A percentile compares a stretch with the other conserved stretches of the same genome.
Evolutionary conservation across 345 rosid genomes (phyloP).

Genomic region (Kandelia obovata): DNA sequence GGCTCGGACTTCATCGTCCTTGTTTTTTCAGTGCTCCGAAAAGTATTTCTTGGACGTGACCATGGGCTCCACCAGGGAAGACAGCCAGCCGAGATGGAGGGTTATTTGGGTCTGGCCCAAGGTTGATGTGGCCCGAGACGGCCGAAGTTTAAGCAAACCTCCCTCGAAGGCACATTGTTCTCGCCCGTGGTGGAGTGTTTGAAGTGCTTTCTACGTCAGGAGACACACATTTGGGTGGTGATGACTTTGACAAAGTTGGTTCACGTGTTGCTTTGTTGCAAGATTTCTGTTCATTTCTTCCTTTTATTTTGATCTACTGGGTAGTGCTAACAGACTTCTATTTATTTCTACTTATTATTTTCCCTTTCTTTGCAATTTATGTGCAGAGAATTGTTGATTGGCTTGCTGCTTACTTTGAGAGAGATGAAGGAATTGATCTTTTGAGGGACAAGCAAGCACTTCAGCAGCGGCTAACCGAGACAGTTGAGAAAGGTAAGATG

Average conservation of each 20-base stretch:
- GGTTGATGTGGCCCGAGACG: too few relatives aligned
- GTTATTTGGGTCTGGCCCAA: too few relatives aligned
- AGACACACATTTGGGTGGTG: too few relatives aligned
- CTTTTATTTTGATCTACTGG: background rate
- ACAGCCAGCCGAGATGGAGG: too few relatives aligned
- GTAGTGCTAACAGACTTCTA: background rate
- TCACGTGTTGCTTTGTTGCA: background rate
- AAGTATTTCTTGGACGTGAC: too few relatives aligned
- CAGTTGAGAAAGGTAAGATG: conserved; percentile 95
- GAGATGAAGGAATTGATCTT: conserved; percentile 89
- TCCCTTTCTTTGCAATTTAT: background rate
- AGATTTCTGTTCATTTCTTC: background rate
- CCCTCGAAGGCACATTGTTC: too few relatives aligned
- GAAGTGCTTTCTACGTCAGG: too few relatives aligned
- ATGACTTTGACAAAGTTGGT: conserved; percentile 22
- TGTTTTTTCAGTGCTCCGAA: too few relatives aligned
- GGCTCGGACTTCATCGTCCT: too few relatives aligned
- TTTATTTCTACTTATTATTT: background rate
- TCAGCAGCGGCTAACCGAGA: conserved; percentile 73
- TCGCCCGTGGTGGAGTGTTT: too few relatives aligned
- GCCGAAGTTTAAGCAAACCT: too few relatives aligned
- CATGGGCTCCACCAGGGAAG: too few relatives aligned
- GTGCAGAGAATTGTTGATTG: conserved; percentile 93
- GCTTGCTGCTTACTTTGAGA: conserved; percentile 74
- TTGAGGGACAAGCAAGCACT: conserved; percentile 96